Conservation (phyloP, 495 filamentous ascomycete genomes). For the Pseudevernia furfuracea region DNA sequence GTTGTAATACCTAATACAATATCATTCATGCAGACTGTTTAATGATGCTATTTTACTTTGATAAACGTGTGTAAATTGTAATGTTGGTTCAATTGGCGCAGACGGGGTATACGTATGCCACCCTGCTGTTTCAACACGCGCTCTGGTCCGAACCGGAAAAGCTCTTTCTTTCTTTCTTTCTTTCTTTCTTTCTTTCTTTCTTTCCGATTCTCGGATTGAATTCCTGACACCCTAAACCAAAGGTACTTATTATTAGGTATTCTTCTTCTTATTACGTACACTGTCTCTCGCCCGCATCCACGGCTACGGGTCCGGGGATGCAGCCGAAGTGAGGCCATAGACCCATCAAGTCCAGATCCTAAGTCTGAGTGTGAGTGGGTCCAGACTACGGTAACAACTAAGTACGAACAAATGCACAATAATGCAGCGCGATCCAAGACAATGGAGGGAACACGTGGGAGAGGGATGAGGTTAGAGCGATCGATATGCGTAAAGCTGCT, state of each 20-base stretch:
- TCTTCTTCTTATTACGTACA: too few relatives aligned
- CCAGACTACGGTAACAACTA: too few relatives aligned
- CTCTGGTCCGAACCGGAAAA: neutral
- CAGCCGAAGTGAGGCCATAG: neutral
- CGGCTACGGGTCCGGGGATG: neutral
- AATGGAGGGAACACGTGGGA: slow-evolving; percentile 2
- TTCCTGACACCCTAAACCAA: too few relatives aligned
- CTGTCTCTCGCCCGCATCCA: neutral
- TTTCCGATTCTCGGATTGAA: too few relatives aligned
- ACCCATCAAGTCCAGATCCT: neutral
- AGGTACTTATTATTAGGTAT: too few relatives aligned
- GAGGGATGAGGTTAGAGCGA: neutral
- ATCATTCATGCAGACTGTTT: too few relatives aligned
- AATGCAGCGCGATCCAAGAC: neutral
- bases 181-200: too few relatives aligned
- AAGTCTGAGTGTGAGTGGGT: neutral
- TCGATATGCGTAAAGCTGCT: neutral
- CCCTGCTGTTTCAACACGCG: neutral
- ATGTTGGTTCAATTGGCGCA: neutral
- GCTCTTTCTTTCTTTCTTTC: too few relatives aligned
- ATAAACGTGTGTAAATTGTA: too few relatives aligned
- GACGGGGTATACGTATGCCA: neutral
- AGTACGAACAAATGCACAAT: neutral
- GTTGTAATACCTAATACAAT: too few relatives aligned
- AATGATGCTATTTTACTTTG: too few relatives aligned